phyloP scores from a whole-genome alignment of 225 moss, liverwort and hornwort genomes.

The Anthoceros angustus region DNA sequence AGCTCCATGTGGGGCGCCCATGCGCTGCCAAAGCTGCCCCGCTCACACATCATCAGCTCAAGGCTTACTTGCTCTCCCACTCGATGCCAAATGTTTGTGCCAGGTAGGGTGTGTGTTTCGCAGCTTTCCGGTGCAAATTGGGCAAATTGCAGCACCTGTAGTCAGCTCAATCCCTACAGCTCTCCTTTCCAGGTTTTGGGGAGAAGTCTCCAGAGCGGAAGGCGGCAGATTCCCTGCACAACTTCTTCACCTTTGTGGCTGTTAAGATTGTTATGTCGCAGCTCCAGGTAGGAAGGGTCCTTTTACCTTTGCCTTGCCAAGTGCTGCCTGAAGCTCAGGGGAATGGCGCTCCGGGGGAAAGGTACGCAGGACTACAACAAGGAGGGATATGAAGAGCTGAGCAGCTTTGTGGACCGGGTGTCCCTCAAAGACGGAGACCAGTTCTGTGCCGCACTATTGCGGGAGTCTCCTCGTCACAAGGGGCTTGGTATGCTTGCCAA shows the following conservation, averaged over 20 bases:
- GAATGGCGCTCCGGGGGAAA: too few relatives aligned
- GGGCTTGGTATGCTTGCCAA: slow-evolving; percentile 27
- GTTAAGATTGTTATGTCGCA: slow-evolving; percentile 77
- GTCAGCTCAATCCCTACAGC: not conserved
- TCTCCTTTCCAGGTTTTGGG: slow-evolving; percentile 45
- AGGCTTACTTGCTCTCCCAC: too few relatives aligned
- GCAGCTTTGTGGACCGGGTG: slow-evolving; percentile 49
- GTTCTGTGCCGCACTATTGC: slow-evolving; percentile 58
- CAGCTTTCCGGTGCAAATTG: not conserved
- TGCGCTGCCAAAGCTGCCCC: slow-evolving; percentile 19
- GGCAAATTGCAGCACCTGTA: not conserved
- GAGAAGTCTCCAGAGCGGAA: slow-evolving; percentile 77
- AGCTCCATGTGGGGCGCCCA: slow-evolving; percentile 20
- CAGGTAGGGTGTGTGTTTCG: slow-evolving; percentile 27
- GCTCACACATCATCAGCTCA: too few relatives aligned
- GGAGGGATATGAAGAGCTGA: slow-evolving; percentile 63
- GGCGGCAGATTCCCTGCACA: slow-evolving; percentile 65
- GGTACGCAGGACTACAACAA: slow-evolving; percentile 52
- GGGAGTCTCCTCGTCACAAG: slow-evolving; percentile 75
- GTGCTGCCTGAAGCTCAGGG: too few relatives aligned
- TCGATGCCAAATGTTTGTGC: slow-evolving; percentile 53
- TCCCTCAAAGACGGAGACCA: slow-evolving; percentile 77
- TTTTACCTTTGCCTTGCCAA: not conserved
- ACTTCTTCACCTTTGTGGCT: slow-evolving; percentile 77
- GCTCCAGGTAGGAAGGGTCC: slow-evolving; percentile 38